These are phyloP conservation scores for Tilletia indica DNA, from an alignment of 1,284 basidiomycete species.

Conservation along the genomic window DNA sequence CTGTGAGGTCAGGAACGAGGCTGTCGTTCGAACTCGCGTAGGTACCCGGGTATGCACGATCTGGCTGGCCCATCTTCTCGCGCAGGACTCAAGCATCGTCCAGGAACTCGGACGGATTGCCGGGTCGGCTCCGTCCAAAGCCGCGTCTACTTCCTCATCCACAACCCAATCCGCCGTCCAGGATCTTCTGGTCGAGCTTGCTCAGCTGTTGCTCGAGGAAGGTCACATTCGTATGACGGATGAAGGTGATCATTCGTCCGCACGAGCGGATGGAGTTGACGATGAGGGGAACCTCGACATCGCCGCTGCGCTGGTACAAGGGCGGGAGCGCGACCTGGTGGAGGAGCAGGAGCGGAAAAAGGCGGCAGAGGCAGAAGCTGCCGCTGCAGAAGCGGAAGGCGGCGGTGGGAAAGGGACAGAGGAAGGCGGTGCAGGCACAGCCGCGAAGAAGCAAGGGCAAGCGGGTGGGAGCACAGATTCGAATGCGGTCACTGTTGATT, in stretches of 20 bases:
- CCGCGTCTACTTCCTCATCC: not conserved
- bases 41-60: conserved; percentile 47
- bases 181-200: conserved; percentile 34
- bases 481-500: conserved; percentile 34
- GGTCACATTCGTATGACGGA: conserved; percentile 32
- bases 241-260: conserved; percentile 19
- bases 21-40: conserved; percentile 38
- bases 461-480: conserved; percentile 34
- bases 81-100: conserved; percentile 42
- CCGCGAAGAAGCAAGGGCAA: conserved; percentile 27
- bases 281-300: conserved; percentile 61
- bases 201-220: conserved; percentile 40
- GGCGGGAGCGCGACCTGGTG: conserved; percentile 27
- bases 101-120: conserved; percentile 29
- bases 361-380: conserved; percentile 67
- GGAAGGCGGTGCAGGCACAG: conserved; percentile 21
- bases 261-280: conserved; percentile 27
- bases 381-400: not conserved
- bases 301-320: conserved; percentile 59
- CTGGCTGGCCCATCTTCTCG: conserved; percentile 48
- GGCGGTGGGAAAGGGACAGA: not conserved
- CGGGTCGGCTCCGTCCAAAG: not conserved
- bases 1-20: conserved; percentile 60
- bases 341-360: conserved; percentile 63
- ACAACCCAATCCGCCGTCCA: conserved; percentile 18